Conservation (phyloP, 2,329 filamentous ascomycete genomes). For the Furcasterigmium furcatum region DNA sequence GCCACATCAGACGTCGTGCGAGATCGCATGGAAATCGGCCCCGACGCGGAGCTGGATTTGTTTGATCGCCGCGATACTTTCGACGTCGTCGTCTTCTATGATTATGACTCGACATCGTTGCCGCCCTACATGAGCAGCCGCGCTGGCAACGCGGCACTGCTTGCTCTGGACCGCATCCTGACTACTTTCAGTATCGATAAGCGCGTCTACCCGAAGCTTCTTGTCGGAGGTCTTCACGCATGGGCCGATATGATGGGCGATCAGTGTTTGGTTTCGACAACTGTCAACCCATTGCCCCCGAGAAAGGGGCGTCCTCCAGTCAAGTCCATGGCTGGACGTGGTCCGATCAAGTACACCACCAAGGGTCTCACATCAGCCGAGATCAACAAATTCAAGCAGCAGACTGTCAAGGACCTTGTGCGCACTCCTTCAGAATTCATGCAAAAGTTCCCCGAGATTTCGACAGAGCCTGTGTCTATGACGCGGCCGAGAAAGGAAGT, state of each 20-base stretch:
- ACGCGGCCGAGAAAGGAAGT: conserved; percentile 26
- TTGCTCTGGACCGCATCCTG: conserved; percentile 74
- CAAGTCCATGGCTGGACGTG: no score
- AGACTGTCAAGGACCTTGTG: no score
- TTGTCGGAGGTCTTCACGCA: conserved; percentile 79
- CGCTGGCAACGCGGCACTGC: conserved; percentile 52
- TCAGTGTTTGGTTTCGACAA: not conserved
- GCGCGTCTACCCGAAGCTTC: conserved; percentile 71
- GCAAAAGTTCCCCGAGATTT: conserved; percentile 72
- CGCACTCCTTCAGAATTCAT: conserved; percentile 60
- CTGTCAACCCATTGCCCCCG: no score
- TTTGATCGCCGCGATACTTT: conserved; percentile 74
- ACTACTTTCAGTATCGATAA: conserved; percentile 80
- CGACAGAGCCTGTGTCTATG: conserved; percentile 60
- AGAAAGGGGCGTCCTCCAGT: no score
- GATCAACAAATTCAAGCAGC: no score
- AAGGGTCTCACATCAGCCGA: no score
- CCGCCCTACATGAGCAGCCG: conserved; percentile 24
- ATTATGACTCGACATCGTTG: conserved; percentile 62
- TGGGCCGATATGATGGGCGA: conserved; percentile 83
- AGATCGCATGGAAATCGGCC: conserved; percentile 68
- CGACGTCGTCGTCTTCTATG: conserved; percentile 88
- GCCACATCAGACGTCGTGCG: conserved; percentile 59
- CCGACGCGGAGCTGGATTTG: conserved; percentile 68
- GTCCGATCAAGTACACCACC: no score